Percentiles rank a stretch among this genome's conserved stretches.
Conservation (phyloP, 805 yeast genomes). For the Kluyveromyces wickerhamii region DNA sequence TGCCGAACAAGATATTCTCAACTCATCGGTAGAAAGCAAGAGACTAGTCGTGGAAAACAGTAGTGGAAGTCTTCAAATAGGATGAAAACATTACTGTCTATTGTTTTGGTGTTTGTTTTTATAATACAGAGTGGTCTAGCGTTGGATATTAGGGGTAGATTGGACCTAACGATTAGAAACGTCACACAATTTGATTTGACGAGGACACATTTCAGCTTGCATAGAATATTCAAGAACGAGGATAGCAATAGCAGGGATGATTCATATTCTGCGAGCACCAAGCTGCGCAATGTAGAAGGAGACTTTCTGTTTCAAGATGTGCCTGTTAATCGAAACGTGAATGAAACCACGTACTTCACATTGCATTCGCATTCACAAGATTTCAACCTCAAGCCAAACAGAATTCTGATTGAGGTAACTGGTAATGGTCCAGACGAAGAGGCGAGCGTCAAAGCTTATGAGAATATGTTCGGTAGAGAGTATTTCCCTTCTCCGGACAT, state of each 20-base stretch:
- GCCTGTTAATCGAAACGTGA: conserved; percentile 20
- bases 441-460: conserved; percentile 17
- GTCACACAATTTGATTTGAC: conserved; percentile 15
- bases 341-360: conserved; percentile 24
- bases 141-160: conserved; percentile 23
- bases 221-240: conserved; percentile 14
- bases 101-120: not conserved
- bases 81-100: not conserved
- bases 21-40: no score
- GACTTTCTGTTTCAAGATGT: conserved; percentile 22
- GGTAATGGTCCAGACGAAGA: conserved; percentile 12
- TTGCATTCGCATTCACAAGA: conserved; percentile 24
- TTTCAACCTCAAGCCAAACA: conserved; percentile 29
- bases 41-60: no score
- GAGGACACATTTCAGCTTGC: conserved; percentile 20
- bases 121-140: conserved; percentile 6
- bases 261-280: conserved; percentile 12
- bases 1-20: no score
- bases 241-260: conserved; percentile 11
- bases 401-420: conserved; percentile 22
- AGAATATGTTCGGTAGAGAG: conserved; percentile 28
- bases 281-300: conserved; percentile 16
- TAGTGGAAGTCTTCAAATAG: no score
- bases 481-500: conserved; percentile 29
- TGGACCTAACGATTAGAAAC: conserved; percentile 17